Evolutionary conservation across 192 early-diverging fungal species (phyloP).

Genomic region (Chytriomyces sp.): DNA sequence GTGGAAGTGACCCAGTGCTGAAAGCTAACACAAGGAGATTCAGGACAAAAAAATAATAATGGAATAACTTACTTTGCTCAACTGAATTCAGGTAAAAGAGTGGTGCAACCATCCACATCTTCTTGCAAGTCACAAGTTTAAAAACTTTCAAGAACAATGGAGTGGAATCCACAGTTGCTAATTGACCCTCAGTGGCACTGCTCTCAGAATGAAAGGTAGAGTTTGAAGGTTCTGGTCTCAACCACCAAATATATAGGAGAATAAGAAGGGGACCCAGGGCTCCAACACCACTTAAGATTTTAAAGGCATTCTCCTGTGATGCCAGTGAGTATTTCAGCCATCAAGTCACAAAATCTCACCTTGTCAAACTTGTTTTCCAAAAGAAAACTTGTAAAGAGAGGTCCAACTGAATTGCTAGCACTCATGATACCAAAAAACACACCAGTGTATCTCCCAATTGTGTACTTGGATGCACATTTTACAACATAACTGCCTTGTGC

Average conservation of each 20-base stretch:
- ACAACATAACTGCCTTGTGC: conserved; percentile 26
- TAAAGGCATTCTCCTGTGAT: conserved; percentile 18
- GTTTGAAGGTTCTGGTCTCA: conserved; percentile 16
- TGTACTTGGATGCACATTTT: conserved; percentile 1
- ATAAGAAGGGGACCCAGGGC: conserved; percentile 19
- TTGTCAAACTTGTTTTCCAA: conserved; percentile 9
- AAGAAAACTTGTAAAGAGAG: background rate
- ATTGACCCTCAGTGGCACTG: background rate
- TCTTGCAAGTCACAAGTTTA: conserved; percentile 9
- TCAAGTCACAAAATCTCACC: conserved; percentile 4
- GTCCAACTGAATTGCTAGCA: background rate
- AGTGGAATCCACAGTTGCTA: background rate
- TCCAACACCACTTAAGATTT: conserved; percentile 19
- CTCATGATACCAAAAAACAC: conserved; percentile 18
- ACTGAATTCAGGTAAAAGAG: conserved; percentile 19
- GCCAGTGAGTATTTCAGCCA: background rate
- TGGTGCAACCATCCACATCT: conserved; percentile 12
- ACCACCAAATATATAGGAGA: conserved; percentile 17
- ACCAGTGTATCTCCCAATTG: conserved; percentile 28
- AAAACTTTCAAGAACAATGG: conserved; percentile 13
- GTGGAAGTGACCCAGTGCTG: conserved; percentile 17
- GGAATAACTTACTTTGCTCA: conserved; percentile 19
- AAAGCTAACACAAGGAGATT: conserved; percentile 13
- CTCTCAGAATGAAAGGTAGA: background rate
- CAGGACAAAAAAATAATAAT: background rate